Base-by-base conservation (phyloP, 192 early-diverging fungal species). In the Podila epicladia region DNA sequence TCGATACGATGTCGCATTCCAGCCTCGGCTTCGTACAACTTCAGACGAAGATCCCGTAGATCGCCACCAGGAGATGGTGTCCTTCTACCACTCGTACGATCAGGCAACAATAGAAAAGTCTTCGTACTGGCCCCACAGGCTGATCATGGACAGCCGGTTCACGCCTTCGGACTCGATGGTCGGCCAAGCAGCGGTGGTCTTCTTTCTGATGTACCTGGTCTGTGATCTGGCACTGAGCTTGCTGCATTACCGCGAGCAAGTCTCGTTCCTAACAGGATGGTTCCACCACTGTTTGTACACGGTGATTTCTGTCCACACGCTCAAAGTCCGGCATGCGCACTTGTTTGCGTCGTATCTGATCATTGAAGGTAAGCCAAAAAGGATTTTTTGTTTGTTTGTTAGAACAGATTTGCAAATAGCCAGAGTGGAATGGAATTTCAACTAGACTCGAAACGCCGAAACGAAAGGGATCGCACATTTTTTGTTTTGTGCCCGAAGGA, bases 211-310 rank as follows among this genome's bases (percentile, higher is more conserved):
- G 11, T 76, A 76, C 28, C 38, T 76, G 29, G 28, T 76, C 29
- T 20, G 29, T 19, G 74, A 76, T 19, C n/a, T 76, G 13, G 32
- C 5, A 2, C 50, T 51, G 7, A 68, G 74, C 4, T 8, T 58
- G 5, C 24, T 69, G 15, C 33, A 76, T 48, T 76, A 66, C 48
- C 67, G 62, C 17, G 67, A 76, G 33, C 48, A 29, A 29, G 48
- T 76, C 1, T 51, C 74, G 9, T n/a, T 76, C 17, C 22, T 76
- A 12, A 29, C 74, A 28, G 74, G 74, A 26, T 76, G 67, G 74
- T 59, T 76, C 32, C 67, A 76, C 37, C 74, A 76, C 20, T 45
- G 41, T n/a, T 17, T 65, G 31, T 76, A 76, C 33, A 64, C 29
- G 0, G 51, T 22, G 7, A 60, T 76, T 8, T 57, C 51, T 24